Percentiles rank a stretch among this genome's conserved stretches.
Conservation (phyloP, 2,329 filamentous ascomycete genomes). For the Venturia nashicola region DNA sequence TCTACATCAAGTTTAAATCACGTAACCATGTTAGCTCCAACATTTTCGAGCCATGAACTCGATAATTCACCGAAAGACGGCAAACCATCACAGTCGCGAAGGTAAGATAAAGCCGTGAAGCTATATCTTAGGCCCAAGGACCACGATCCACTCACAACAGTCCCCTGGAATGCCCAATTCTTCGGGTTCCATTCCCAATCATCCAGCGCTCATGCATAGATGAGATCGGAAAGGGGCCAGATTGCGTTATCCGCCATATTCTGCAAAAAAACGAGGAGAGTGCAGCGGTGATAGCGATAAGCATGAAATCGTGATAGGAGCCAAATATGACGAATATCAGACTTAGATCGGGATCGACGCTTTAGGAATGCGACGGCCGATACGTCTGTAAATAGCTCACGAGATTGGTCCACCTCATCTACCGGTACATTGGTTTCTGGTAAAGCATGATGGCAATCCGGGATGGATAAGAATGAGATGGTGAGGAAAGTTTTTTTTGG, state of each 20-base stretch:
- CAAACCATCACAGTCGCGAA: background rate
- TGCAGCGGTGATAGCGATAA: background rate
- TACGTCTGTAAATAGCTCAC: too few species aligned
- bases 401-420: too few species aligned
- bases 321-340: conserved; percentile 3
- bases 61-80: background rate
- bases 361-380: too few species aligned
- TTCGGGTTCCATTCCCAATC: background rate
- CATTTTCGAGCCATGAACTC: background rate
- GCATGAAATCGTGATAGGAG: conserved; percentile 1
- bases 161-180: background rate
- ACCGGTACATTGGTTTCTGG: too few species aligned
- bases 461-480: too few species aligned
- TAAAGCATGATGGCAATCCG: too few species aligned
- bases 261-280: background rate
- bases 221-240: background rate
- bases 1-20: background rate
- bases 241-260: background rate
- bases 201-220: background rate
- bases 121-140: background rate
- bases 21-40: background rate
- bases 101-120: background rate
- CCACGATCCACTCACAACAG: background rate
- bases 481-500: too few species aligned
- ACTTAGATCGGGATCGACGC: background rate